These are phyloP conservation scores for Cordyceps farinosa DNA, from an alignment of 2,329 filamentous ascomycete genomes.

Conservation along the genomic window DNA sequence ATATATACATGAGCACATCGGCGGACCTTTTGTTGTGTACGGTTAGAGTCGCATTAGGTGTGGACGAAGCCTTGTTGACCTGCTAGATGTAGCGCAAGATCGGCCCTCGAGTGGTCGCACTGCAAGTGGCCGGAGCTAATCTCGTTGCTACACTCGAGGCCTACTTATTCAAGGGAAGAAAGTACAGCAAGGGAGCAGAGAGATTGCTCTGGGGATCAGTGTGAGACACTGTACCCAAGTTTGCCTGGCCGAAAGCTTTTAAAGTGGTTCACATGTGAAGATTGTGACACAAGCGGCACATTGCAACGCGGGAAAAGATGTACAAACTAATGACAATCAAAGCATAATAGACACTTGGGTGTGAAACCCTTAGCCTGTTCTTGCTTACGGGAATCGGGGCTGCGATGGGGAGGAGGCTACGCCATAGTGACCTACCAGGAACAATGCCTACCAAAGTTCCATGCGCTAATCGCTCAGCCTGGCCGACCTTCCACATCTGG, in stretches of 20 bases:
- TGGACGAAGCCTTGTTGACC: constrained; percentile 9
- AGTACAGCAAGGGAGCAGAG: background rate
- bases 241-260: background rate
- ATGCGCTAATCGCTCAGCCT: background rate
- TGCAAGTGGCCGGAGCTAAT: background rate
- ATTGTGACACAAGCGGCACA: background rate
- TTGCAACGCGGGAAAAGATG: background rate
- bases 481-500: constrained; percentile 10
- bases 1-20: background rate
- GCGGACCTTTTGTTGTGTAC: background rate
- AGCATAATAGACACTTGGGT: background rate
- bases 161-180: background rate
- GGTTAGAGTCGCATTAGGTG: background rate
- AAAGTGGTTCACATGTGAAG: background rate
- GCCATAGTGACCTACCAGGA: too few species aligned
- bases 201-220: background rate
- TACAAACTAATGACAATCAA: background rate
- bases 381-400: background rate
- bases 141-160: background rate
- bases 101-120: background rate
- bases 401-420: background rate
- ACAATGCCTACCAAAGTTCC: background rate
- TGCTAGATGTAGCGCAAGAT: constrained; percentile 11
- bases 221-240: constrained; percentile 12
- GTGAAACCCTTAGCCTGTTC: background rate